Evolutionary conservation across 371 early-diverging fungal genomes (phyloP).

Genomic region (Mucor indicus): DNA sequence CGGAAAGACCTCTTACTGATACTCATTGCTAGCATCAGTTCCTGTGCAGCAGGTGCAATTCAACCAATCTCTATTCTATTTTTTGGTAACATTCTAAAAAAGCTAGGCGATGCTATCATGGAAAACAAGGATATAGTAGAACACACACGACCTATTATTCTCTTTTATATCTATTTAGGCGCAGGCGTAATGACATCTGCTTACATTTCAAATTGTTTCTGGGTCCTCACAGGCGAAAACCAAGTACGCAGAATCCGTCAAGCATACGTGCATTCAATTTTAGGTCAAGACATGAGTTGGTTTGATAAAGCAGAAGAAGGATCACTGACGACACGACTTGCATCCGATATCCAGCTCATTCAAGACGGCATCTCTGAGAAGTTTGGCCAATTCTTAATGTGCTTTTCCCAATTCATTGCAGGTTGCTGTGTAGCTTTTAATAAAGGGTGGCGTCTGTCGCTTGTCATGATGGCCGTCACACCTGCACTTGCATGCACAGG

Average conservation of each 20-base stretch:
- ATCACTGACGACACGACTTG: constrained; percentile 71
- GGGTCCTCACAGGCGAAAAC: constrained; percentile 33
- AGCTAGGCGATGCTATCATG: constrained; percentile 1
- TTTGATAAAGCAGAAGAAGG: constrained; percentile 75
- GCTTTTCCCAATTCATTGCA: constrained; percentile 67
- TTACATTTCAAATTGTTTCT: constrained; percentile 29
- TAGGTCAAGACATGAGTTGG: constrained; percentile 90
- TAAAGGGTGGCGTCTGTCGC: constrained; percentile 78
- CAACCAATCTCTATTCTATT: constrained; percentile 40
- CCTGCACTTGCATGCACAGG: constrained; percentile 55
- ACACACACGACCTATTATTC: constrained; percentile 13
- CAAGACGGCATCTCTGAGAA: constrained; percentile 89
- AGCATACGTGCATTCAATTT: constrained; percentile 65
- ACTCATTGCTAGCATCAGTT: constrained; percentile 18
- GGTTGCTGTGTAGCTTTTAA: constrained; percentile 85
- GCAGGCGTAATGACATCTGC: constrained; percentile 27
- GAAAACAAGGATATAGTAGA: constrained; percentile 28
- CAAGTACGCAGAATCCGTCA: constrained; percentile 35
- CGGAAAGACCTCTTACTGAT: constrained; percentile 24
- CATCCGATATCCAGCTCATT: constrained; percentile 70
- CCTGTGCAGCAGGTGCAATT: constrained; percentile 34
- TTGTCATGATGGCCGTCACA: constrained; percentile 69
- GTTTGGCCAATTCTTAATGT: constrained; percentile 68
- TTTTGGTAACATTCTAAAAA: constrained; percentile 27
- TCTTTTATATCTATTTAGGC: constrained; percentile 38